phyloP scores from a whole-genome alignment of 2,329 filamentous ascomycete genomes.

The Clathrospora elynae region DNA sequence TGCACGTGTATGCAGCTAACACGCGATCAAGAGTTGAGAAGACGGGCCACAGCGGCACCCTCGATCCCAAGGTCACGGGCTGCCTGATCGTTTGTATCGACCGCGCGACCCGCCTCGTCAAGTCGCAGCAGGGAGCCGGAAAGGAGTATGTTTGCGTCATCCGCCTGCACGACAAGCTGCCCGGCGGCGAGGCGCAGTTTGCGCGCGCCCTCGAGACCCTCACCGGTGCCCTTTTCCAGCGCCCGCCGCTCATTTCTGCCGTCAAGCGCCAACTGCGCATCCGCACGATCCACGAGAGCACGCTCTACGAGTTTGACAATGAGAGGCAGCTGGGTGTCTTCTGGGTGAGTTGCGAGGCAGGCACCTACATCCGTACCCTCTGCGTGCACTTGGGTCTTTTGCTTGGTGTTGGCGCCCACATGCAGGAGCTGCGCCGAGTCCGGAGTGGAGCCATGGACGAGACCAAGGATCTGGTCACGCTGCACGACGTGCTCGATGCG shows the following conservation, averaged over 20 bases:
- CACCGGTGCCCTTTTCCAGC: constrained; percentile 95
- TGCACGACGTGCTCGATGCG: constrained; percentile 94
- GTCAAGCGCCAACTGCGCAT: constrained; percentile 99
- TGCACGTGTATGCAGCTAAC: constrained; percentile 20
- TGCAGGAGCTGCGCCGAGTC: constrained; percentile 96
- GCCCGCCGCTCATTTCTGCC: constrained; percentile 94
- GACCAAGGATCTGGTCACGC: constrained; percentile 82
- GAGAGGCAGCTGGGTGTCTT: constrained; percentile 96
- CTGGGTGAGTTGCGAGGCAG: constrained; percentile 98
- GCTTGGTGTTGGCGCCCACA: constrained; percentile 87
- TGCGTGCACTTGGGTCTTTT: constrained; percentile 87
- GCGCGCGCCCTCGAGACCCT: constrained; percentile 92
- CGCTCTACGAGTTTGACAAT: constrained; percentile 95
- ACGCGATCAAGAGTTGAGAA: constrained; percentile 73
- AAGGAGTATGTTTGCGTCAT: constrained; percentile 99
- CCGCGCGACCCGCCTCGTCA: constrained; percentile 94
- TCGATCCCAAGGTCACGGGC: constrained; percentile 97
- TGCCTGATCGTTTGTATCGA: constrained; percentile 95
- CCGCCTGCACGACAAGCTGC: constrained; percentile 91
- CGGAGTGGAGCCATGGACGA: constrained; percentile 95
- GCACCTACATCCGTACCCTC: constrained; percentile 97
- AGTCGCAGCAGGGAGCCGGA: constrained; percentile 97
- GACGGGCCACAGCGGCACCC: constrained; percentile 96
- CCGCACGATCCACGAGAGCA: constrained; percentile 96
- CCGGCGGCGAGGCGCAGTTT: constrained; percentile 91